Conservation (phyloP, 371 early-diverging fungal species). For the Syncephalastrum sp. region DNA sequence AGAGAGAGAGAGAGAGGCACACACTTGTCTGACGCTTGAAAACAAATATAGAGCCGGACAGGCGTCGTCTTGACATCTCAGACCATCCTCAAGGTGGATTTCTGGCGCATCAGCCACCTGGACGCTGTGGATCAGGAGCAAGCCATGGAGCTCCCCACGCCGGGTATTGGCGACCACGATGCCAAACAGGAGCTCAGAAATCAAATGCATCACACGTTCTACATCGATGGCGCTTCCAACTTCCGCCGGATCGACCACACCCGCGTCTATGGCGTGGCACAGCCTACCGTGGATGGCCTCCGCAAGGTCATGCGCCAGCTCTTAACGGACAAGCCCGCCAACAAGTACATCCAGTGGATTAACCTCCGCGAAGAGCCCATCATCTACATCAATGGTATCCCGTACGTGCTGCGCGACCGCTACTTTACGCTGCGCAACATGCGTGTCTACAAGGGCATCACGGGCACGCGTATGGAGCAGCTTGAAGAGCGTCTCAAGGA, state of each 20-base stretch:
- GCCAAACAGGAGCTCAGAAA: neutral
- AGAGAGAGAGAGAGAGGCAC: too few relatives aligned
- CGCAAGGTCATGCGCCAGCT: slow-evolving; percentile 44
- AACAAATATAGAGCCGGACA: slow-evolving; percentile 44
- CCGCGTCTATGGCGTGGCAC: slow-evolving; percentile 65
- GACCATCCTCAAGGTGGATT: slow-evolving; percentile 74
- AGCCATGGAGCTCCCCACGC: slow-evolving; percentile 2
- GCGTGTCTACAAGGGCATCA: slow-evolving; percentile 70
- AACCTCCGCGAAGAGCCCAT: slow-evolving; percentile 78
- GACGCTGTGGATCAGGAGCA: slow-evolving; percentile 10
- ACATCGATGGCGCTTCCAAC: slow-evolving; percentile 45
- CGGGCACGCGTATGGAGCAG: slow-evolving; percentile 61
- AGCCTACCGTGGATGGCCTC: slow-evolving; percentile 70
- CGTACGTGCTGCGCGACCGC: slow-evolving; percentile 74
- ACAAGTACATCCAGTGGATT: slow-evolving; percentile 62
- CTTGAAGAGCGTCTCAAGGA: slow-evolving; percentile 69
- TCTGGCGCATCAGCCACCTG: slow-evolving; percentile 50
- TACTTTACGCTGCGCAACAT: slow-evolving; percentile 66
- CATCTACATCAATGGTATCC: slow-evolving; percentile 72
- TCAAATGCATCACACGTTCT: slow-evolving; percentile 35
- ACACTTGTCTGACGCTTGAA: neutral
- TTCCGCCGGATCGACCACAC: slow-evolving; percentile 48
- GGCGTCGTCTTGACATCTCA: slow-evolving; percentile 68
- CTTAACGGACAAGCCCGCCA: slow-evolving; percentile 20
- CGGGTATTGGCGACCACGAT: neutral